Base-by-base conservation (phyloP, 441 rosid species). In the Populus hybrid region DNA sequence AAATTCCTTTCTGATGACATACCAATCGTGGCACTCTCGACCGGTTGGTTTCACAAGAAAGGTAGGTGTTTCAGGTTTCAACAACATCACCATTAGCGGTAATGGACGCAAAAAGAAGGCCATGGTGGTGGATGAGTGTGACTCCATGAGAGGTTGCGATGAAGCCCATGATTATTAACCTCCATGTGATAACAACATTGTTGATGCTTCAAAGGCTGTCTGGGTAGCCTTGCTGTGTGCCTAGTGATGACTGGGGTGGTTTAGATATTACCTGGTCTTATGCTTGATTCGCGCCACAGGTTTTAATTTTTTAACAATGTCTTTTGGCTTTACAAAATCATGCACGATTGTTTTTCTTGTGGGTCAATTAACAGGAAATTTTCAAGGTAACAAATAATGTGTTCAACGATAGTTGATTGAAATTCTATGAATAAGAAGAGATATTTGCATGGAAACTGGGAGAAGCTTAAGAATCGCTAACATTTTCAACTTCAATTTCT, bases 91-190 rank as follows among this genome's bases (percentile, higher is more conserved):
- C 63, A 79, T 83, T 32, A 3, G 50, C 11, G 84, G 66, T 10
- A 81, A 86, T 3, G 88, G 85, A 32, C 71, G 61, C 6, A 69
- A 68, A 24, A 85, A 75, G 16, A 32, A 23, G 64, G 87, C 83
- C 4, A 75, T 21, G 85, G 87, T 76, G 7, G 85, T 84, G 38
- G 87, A 85, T 18, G 82, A 84, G 42, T 79, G 86, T 72, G 86
- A 85, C 79, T 82, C 83, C 0, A 79, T 79, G 4, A 70, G 12
- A 50, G 87, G 84, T 0, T 83, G 84, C n/a, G 83, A 84, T 28
- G 26, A 70, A 1, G 81, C 34, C 3, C 86, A 76, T 76, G 81
- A 78, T 53, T 80, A 26, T 67, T 84, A 80, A 19, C 79, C 85
- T 26, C 85, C 84, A 5, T 82, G 89, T 32, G 46, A 21, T 16